phyloP scores from a whole-genome alignment of 2,329 filamentous ascomycete genomes.

The Pyrenophora teres region DNA sequence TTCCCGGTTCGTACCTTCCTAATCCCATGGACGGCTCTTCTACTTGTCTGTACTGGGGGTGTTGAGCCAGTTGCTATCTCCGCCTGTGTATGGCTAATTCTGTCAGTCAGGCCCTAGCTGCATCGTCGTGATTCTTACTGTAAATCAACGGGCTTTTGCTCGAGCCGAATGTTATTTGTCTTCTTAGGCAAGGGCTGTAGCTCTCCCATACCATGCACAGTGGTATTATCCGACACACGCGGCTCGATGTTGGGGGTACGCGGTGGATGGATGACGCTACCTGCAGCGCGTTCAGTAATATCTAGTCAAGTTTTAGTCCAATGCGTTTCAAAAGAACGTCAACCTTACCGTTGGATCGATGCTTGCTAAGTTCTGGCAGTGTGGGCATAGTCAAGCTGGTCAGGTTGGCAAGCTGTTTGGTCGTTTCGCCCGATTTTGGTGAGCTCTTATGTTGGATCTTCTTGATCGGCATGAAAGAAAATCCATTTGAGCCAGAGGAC shows the following conservation, averaged over 20 bases:
- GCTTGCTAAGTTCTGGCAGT: background rate
- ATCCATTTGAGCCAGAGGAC: background rate
- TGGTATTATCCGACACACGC: background rate
- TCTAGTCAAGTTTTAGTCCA: slow-evolving; percentile 1
- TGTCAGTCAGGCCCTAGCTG: background rate
- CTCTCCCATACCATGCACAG: too few relatives aligned
- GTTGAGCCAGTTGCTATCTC: background rate
- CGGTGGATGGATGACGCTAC: background rate
- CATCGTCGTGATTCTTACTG: background rate
- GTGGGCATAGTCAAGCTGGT: background rate
- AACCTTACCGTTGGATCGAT: background rate
- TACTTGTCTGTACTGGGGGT: background rate
- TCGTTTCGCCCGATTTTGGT: background rate
- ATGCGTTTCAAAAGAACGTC: background rate
- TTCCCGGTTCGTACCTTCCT: slow-evolving; percentile 1
- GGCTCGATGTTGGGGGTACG: background rate
- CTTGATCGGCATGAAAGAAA: slow-evolving; percentile 2
- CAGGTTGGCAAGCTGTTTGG: background rate
- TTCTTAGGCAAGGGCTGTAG: too few relatives aligned
- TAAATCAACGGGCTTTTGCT: background rate
- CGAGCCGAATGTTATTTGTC: background rate
- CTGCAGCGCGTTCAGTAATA: background rate
- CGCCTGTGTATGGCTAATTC: background rate
- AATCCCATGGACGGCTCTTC: background rate
- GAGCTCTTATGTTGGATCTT: background rate